A percentile compares a stretch with the other conserved stretches of the same genome.
phyloP scores from a whole-genome alignment of 345 rosid genomes.

The Gossypium thurberi region DNA sequence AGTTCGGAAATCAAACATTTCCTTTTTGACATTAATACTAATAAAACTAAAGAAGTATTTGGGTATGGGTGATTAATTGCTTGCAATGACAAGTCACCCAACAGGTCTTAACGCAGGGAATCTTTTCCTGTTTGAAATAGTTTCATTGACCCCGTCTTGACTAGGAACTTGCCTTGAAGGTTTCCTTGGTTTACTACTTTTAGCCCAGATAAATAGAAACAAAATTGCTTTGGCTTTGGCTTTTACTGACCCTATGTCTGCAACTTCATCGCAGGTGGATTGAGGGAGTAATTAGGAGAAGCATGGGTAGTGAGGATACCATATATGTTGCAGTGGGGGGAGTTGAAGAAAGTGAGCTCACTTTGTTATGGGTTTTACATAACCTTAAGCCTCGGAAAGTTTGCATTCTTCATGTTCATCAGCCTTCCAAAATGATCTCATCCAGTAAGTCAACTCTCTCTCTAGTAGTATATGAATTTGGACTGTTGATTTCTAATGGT shows the following conservation, averaged over 20 bases:
- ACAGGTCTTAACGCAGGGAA: neutral
- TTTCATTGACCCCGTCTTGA: neutral
- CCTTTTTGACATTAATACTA: neutral
- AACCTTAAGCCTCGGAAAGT: neutral
- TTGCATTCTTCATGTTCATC: slow-evolving; percentile 49
- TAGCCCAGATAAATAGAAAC: too few relatives aligned
- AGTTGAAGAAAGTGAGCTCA: neutral
- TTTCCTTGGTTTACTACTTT: neutral
- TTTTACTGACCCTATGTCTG: neutral
- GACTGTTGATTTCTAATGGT: neutral
- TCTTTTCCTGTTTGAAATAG: neutral
- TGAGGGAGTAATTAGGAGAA: neutral
- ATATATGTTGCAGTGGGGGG: slow-evolving; percentile 1
- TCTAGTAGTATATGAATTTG: neutral
- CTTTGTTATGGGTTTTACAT: neutral
- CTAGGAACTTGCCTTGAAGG: slow-evolving; percentile 3
- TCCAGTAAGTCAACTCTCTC: slow-evolving; percentile 10
- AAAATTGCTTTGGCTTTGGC: neutral
- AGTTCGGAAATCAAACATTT: neutral
- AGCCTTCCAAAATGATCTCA: slow-evolving; percentile 22
- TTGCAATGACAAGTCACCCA: neutral
- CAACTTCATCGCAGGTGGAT: neutral
- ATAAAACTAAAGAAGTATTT: neutral
- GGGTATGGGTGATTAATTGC: neutral
- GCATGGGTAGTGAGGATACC: neutral